Percentiles rank a stretch among this genome's conserved stretches.
Conservation (phyloP, 352 stramenopile species). For the Hyaloperonospora brassicae region DNA sequence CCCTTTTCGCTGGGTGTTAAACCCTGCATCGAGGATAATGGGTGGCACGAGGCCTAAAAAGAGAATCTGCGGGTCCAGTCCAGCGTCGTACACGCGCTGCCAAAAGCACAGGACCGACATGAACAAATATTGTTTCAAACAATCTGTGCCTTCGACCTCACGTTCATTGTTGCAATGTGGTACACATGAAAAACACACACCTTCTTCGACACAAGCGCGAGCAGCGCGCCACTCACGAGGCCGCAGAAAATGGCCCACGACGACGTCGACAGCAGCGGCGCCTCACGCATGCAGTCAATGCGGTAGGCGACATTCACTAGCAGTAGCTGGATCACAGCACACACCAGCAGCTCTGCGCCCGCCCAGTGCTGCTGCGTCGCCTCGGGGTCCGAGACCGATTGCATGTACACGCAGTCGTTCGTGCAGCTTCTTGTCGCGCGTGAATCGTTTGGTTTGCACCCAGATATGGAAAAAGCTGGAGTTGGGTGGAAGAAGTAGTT, state of each 20-base stretch:
- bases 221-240: constrained; percentile 33
- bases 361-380: constrained; percentile 41
- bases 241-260: constrained; percentile 60
- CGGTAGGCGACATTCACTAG: constrained; percentile 58
- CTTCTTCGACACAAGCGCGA: constrained; percentile 35
- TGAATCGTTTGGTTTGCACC: too few relatives aligned
- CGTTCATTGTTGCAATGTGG: too few relatives aligned
- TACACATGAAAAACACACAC: constrained; percentile 13
- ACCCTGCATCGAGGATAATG: constrained; percentile 60
- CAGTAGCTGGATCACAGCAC: constrained; percentile 51
- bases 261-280: constrained; percentile 50
- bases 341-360: constrained; percentile 49
- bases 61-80: constrained; percentile 52
- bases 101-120: not conserved
- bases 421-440: too few relatives aligned
- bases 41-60: constrained; percentile 55
- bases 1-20: constrained; percentile 57
- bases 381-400: not conserved
- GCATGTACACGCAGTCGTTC: too few relatives aligned
- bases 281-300: constrained; percentile 40
- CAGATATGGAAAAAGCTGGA: too few relatives aligned
- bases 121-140: too few relatives aligned
- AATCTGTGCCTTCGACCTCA: too few relatives aligned
- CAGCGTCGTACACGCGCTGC: constrained; percentile 35
- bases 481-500: too few relatives aligned